Evolutionary conservation across 75 land plant species (phyloP).

Genomic region (Selaginella moellendorffii): DNA sequence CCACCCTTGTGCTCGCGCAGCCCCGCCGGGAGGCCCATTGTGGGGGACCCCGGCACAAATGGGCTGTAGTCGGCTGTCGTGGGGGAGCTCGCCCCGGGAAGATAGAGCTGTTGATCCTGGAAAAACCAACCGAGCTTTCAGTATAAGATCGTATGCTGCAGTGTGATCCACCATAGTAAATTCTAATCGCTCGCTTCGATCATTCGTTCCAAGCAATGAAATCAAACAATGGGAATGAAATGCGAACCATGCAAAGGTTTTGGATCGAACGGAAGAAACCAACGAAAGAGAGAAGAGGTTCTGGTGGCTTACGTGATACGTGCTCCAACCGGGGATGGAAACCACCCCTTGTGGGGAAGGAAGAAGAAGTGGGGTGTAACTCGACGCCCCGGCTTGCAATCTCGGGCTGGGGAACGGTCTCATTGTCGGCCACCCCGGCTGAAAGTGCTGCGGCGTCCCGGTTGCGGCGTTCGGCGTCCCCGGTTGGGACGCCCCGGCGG

Average conservation of each 20-base stretch:
- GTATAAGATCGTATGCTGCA: too few species aligned
- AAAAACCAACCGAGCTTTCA: too few species aligned
- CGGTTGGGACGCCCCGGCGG: too few species aligned
- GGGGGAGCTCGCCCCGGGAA: background rate
- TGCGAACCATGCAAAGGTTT: too few species aligned
- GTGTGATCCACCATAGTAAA: too few species aligned
- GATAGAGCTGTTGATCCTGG: too few species aligned
- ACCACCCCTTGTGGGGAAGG: conserved; percentile 32
- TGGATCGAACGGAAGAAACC: too few species aligned
- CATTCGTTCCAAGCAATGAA: too few species aligned
- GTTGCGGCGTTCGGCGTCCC: too few species aligned
- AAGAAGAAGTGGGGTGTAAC: background rate
- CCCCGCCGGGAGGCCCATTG: background rate
- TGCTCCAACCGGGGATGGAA: conserved; percentile 72
- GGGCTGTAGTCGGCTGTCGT: background rate
- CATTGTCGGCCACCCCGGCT: background rate
- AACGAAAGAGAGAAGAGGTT: too few species aligned
- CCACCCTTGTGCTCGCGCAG: conserved; percentile 2
- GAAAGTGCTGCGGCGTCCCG: background rate
- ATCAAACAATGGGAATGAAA: too few species aligned
- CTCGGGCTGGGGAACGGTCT: background rate
- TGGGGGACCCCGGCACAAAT: conserved; percentile 6
- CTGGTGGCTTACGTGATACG: conserved; percentile 50
- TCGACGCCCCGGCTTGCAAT: background rate
- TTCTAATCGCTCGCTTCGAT: too few species aligned